Base-by-base conservation (phyloP, 768 basidiomycete species). In the Botryobasidium botryosum region DNA sequence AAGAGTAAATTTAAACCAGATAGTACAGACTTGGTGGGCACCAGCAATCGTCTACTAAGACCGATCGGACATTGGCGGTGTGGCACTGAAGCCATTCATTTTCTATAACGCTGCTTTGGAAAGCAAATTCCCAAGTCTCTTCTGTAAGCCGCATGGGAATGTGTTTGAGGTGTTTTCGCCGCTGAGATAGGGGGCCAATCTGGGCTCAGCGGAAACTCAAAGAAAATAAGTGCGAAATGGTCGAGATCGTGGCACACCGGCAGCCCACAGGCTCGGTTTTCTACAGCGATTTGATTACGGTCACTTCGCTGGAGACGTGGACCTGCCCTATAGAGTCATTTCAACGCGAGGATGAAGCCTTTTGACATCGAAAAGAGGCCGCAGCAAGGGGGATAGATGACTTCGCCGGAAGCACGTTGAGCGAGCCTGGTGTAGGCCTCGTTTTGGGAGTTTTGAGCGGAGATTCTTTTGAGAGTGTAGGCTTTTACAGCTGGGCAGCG, bases 21-120 rank as follows among this genome's bases (percentile, higher is more conserved):
- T n/a, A n/a, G n/a, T n/a, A n/a, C n/a, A n/a, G n/a, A n/a, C n/a
- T n/a, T n/a, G n/a, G n/a, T n/a, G n/a, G n/a, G n/a, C n/a, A n/a
- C n/a, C n/a, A n/a, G n/a, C n/a, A n/a, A n/a, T n/a, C 85, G 53
- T 84, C 78, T 50, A 83, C 80, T 43, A 83, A 77, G 1, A 80
- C 64, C n/a, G 65, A 63, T 31, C 78, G 69, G 6, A 87, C 74
- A 33, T 90, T 82, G 42, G 70, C 72, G 13, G 79, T 72, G 82
- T 82, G n/a, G 80, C 80, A 55, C 77, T 78, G 18, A 86, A 60
- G 53, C 87, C 85, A 51, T 74, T 81, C 57, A 84, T 82, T 8
- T 69, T 61, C 12, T 72, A 70, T 50, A 74, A 62, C 1, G 72
- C 66, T 41, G 67, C 65, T 35, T 63, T 65, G 0, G 82, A 79